phyloP scores from a whole-genome alignment of 78 protist genomes.

The Dictyostelium brefeldianum region DNA sequence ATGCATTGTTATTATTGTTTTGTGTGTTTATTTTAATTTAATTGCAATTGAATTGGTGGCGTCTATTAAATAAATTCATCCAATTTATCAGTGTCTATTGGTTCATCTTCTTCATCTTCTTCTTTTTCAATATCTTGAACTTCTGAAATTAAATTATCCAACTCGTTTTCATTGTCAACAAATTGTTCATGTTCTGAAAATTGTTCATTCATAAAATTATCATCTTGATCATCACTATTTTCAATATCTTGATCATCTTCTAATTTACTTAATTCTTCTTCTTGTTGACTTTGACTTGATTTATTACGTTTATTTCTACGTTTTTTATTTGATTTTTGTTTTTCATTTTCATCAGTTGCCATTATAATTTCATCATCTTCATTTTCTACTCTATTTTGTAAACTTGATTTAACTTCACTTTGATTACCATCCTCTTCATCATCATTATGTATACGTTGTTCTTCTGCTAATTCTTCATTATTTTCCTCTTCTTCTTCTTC shows the following conservation, averaged over 20 bases:
- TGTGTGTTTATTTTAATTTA: too few relatives aligned
- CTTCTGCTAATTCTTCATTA: background rate
- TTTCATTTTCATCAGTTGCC: constrained; percentile 10
- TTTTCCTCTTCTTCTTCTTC: constrained; percentile 18
- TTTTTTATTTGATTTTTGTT: background rate
- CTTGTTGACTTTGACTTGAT: background rate
- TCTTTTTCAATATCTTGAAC: background rate
- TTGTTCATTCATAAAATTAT: background rate
- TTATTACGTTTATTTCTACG: background rate
- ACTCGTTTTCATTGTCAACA: background rate
- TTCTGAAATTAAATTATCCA: background rate
- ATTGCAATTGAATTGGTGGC: too few relatives aligned
- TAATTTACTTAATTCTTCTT: background rate
- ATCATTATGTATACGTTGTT: background rate
- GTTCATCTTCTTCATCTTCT: constrained; percentile 12
- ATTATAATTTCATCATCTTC: constrained; percentile 11
- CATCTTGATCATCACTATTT: background rate
- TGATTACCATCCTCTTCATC: background rate
- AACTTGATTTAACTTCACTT: background rate
- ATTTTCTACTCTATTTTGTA: too few relatives aligned
- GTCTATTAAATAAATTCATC: constrained; percentile 5
- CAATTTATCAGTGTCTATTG: background rate
- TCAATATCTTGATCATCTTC: constrained; percentile 6
- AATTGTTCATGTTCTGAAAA: too few relatives aligned
- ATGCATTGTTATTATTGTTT: too few relatives aligned